Evolutionary conservation across 1,284 basidiomycete species (phyloP), one percentile per base, ranked within the genome.

Genomic region (Tylopilus sp.): DNA sequence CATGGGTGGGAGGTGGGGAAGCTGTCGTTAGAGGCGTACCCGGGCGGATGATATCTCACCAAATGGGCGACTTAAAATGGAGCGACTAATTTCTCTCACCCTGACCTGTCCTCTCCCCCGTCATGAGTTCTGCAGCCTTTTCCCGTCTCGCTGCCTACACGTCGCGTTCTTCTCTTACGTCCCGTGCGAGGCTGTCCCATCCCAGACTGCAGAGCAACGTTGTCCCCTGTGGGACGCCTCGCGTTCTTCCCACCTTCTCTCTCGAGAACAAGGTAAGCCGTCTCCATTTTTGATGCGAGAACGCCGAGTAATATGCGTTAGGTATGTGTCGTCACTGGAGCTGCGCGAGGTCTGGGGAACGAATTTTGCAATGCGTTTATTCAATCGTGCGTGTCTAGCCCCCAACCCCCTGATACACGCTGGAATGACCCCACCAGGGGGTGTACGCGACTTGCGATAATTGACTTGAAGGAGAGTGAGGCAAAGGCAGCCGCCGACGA

Each of bases 241-340:
- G 66, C 23, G 52, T 66, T n/a, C 73, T 89, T 39, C 76, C 82
- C 13, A 73, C 77, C 26, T 84, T 89, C 59, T 86, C 85, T 11
- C 75, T 89, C 69, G 72, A 81, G 59, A 76, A 76, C 60, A 89
- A 89, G 74, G 86, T 82, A 49, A 60, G 44, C 15, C 2, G 15
- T 9, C 5, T 34, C 18, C 10, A 26, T 39, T 31, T 11, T n/a
- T n/a, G n/a, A n/a, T n/a, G 23, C 8, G 6, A 33, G n/a, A 10
- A 28, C 19, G 18, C 39, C 44, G 23, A 57, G n/a, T 35, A 31
- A 5, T 39, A 28, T 18, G 25, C 23, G 11, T 26, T 69, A 97
- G 85, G 92, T 95, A 41, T 93, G 89, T 71, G 74, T 96, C 57
- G 84, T 98, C 48, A 98, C 95, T n/a, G 95, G 95, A 46, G 96